Conservation (phyloP, 2,329 filamentous ascomycete genomes). For the Juglanconis oblonga region DNA sequence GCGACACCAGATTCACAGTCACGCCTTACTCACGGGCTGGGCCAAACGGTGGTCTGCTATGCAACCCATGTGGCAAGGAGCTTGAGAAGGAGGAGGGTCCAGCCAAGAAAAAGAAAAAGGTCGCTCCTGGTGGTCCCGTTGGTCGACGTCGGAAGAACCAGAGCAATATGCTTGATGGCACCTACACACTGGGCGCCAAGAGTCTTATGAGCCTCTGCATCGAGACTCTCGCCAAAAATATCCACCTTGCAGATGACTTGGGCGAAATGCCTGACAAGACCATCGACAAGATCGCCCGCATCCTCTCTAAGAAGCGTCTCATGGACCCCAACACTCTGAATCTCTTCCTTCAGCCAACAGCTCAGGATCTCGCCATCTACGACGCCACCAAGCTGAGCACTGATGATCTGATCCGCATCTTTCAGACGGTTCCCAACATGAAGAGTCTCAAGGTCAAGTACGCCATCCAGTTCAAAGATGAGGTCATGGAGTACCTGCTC, state of each 20-base stretch:
- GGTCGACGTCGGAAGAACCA: constrained; percentile 71
- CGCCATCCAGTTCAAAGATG: constrained; percentile 88
- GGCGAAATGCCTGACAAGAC: constrained; percentile 54
- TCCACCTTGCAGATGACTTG: constrained; percentile 60
- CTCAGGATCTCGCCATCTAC: constrained; percentile 53
- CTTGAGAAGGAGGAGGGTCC: constrained; percentile 64
- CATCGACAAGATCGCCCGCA: constrained; percentile 57
- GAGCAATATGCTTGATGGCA: constrained; percentile 80
- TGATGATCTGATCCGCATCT: constrained; percentile 77
- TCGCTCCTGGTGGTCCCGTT: constrained; percentile 52
- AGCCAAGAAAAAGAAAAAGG: constrained; percentile 50
- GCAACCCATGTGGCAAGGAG: constrained; percentile 75
- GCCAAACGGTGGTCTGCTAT: constrained; percentile 82
- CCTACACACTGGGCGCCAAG: constrained; percentile 63
- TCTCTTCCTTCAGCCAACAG: constrained; percentile 53
- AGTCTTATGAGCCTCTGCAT: constrained; percentile 63
- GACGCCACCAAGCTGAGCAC: constrained; percentile 63
- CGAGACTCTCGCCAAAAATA: constrained; percentile 60
- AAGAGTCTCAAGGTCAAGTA: constrained; percentile 73
- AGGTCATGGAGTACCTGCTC: constrained; percentile 76
- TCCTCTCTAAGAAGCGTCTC: constrained; percentile 59
- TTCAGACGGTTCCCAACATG: constrained; percentile 69
- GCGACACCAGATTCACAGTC: constrained; percentile 86
- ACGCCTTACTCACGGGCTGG: constrained; percentile 83
- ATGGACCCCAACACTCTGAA: constrained; percentile 52